Evolutionary conservation across 2,329 filamentous ascomycete genomes (phyloP), one percentile per base, ranked within the genome.

Genomic region (Pseudogymnoascus sp.): DNA sequence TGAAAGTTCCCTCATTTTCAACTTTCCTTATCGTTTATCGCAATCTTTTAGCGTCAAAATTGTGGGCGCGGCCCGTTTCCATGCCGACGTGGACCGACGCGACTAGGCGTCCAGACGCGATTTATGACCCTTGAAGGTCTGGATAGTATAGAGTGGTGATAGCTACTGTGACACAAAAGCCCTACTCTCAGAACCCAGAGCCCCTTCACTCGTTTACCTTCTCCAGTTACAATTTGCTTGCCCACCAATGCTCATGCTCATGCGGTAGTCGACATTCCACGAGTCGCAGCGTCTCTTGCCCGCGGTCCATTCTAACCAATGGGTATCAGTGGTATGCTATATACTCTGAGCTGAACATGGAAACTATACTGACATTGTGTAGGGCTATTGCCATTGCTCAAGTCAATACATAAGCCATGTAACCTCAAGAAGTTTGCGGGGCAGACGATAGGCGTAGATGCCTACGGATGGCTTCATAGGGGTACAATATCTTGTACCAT

Each of bases 381-480:
- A 92, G 93, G 94, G 48, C 84, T 99, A 61, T 82, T 97, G 35
- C 91, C 91, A 37, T 81, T 97, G 64, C 85, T 99, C 64, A 97
- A 97, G 76, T 97, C 94, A 52, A 97, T 99, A 61, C 94, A 99
- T 64, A 92, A 89, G 71, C 89, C 89, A 71, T 89, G 85, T 59
- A 89, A 90, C 68, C 80, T 99, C 64, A 95, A 92, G 73, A 92
- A 92, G 71, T 97, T 89, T 74, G 78, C 83, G 10, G 94, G 93
- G 60, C 87, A 96, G 75, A 96, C 89, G 1, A 82, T 99, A 55
- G 95, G 89, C n/a, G 87, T 99, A 36, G 94, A 99, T 74, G 93
- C 89, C 62, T 99, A 99, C 80, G 94, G 93, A 73, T 99, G 95
- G 94, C 86, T 99, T 61, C 94, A 99, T 75, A 88, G 94, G 68